These are phyloP conservation scores for Phytophthora tubulina DNA, from an alignment of 352 stramenopile species.

Conservation along the genomic window DNA sequence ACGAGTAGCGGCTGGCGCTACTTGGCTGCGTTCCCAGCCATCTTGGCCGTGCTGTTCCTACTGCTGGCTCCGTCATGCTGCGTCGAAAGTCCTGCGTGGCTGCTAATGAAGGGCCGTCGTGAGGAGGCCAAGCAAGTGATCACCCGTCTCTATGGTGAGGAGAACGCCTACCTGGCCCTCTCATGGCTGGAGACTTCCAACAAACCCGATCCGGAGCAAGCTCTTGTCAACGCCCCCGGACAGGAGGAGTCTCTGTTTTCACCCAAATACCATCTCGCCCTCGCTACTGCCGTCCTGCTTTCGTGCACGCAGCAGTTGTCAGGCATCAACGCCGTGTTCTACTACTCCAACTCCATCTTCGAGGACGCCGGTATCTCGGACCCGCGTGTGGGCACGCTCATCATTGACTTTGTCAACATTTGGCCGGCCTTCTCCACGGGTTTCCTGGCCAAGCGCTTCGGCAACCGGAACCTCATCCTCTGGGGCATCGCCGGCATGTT, in stretches of 20 bases:
- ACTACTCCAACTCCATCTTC: constrained; percentile 27
- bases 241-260: constrained; percentile 17
- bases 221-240: not conserved
- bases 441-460: constrained; percentile 18
- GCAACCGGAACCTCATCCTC: constrained; percentile 25
- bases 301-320: constrained; percentile 18
- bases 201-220: constrained; percentile 28
- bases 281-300: constrained; percentile 1
- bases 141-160: constrained; percentile 43
- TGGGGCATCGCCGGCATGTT: constrained; percentile 26
- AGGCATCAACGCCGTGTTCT: constrained; percentile 23
- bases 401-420: constrained; percentile 10
- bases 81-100: constrained; percentile 42
- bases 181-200: constrained; percentile 27
- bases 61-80: constrained; percentile 40
- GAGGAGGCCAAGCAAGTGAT: constrained; percentile 34
- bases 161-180: constrained; percentile 35
- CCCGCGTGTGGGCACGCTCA: constrained; percentile 13
- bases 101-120: constrained; percentile 28
- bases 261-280: constrained; percentile 15
- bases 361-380: constrained; percentile 22
- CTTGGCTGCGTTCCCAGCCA: constrained; percentile 52
- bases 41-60: constrained; percentile 52
- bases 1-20: constrained; percentile 45
- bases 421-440: constrained; percentile 16